Evolutionary conservation across 2,329 filamentous ascomycete species (phyloP).

Genomic region (Colletotrichum liriopes): DNA sequence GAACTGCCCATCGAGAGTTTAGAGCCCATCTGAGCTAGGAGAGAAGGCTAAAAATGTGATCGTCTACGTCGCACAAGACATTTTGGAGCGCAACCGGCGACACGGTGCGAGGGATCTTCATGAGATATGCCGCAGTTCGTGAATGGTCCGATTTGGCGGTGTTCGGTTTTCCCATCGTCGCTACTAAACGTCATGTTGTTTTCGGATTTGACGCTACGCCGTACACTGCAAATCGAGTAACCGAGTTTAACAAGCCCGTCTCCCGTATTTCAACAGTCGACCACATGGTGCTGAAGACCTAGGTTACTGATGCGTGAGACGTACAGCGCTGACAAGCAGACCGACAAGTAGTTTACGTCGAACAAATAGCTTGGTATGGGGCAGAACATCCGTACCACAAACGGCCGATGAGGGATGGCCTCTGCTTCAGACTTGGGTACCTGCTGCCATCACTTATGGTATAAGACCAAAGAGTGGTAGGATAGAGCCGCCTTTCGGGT

Average conservation of each 20-base stretch:
- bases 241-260: not conserved
- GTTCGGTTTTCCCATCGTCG: not conserved
- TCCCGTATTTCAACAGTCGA: not conserved
- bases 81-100: not conserved
- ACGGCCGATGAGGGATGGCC: not conserved
- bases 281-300: not conserved
- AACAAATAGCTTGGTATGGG: not conserved
- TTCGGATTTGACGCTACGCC: not conserved
- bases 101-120: not conserved
- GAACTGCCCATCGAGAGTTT: constrained; percentile 21
- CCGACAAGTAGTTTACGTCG: not conserved
- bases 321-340: not conserved
- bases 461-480: constrained; percentile 2
- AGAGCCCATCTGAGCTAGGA: constrained; percentile 18
- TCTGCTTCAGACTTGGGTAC: not conserved
- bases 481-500: not conserved
- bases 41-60: constrained; percentile 28
- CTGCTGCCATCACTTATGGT: constrained; percentile 10
- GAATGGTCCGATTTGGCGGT: not conserved
- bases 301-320: not conserved
- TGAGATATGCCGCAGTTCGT: constrained; percentile 7
- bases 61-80: constrained; percentile 10
- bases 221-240: not conserved
- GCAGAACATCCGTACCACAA: not conserved
- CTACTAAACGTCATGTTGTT: not conserved